These are phyloP conservation scores for Tricladium varicosporioides DNA, from an alignment of 2,329 filamentous ascomycete species.

Conservation along the genomic window DNA sequence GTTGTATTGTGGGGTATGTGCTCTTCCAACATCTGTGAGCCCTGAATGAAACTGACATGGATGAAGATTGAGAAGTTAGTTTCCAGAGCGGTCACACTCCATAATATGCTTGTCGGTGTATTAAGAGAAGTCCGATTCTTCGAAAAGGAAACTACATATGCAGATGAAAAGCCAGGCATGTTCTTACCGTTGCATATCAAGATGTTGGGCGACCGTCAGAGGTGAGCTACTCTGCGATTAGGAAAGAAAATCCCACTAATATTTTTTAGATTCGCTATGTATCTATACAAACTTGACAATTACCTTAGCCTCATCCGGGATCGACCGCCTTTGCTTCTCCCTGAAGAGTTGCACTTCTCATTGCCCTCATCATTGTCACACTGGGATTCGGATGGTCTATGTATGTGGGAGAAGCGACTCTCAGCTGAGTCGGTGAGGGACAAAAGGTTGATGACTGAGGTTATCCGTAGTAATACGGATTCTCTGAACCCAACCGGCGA, in stretches of 20 bases:
- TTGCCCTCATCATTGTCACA: constrained; percentile 36
- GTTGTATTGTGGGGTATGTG: constrained; percentile 29
- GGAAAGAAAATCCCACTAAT: not conserved
- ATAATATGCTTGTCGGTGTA: constrained; percentile 36
- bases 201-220: constrained; percentile 36
- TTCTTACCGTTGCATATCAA: constrained; percentile 38
- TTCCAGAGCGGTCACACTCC: constrained; percentile 35
- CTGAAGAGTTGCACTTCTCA: constrained; percentile 39
- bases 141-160: constrained; percentile 33
- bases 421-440: constrained; percentile 33
- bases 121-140: constrained; percentile 40
- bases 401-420: constrained; percentile 37
- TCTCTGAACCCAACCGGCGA: not conserved
- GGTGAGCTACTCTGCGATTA: constrained; percentile 25
- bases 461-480: constrained; percentile 16
- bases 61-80: constrained; percentile 35
- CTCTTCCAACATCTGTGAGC: not conserved
- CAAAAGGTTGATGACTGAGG: constrained; percentile 16
- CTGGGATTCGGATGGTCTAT: constrained; percentile 40
- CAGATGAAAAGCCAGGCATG: constrained; percentile 38
- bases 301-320: constrained; percentile 36
- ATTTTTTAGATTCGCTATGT: constrained; percentile 33
- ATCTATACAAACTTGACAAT: constrained; percentile 40
- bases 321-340: constrained; percentile 34
- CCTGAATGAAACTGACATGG: not conserved